Evolutionary conservation across 2,329 filamentous ascomycete genomes (phyloP).

Genomic region (Fusarium pseudograminearum): DNA sequence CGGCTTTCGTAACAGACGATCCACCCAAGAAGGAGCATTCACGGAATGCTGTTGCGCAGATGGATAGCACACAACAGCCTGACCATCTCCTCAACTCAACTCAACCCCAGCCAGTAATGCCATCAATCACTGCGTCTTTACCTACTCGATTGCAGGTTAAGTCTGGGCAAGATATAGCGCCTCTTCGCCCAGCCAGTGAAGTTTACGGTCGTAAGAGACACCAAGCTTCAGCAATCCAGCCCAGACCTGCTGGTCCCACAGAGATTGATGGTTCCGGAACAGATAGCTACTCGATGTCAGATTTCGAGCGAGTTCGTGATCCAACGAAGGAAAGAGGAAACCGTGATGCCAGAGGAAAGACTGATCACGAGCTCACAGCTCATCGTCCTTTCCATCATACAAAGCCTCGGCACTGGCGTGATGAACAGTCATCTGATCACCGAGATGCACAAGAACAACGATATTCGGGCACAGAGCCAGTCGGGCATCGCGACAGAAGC

Average conservation of each 20-base stretch:
- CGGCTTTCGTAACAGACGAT: neutral
- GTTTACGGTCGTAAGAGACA: slow-evolving; percentile 48
- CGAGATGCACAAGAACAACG: slow-evolving; percentile 34
- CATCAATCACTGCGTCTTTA: neutral
- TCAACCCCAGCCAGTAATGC: neutral
- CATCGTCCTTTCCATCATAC: neutral
- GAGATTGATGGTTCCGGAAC: neutral
- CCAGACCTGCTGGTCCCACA: neutral
- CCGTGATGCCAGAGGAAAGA: neutral
- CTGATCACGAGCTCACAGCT: neutral
- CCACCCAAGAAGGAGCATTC: neutral
- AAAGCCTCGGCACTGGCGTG: slow-evolving; percentile 16
- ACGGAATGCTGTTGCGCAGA: neutral
- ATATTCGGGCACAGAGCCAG: slow-evolving; percentile 14
- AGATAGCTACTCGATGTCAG: slow-evolving; percentile 7
- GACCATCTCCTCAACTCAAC: neutral
- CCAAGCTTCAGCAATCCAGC: neutral
- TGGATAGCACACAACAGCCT: slow-evolving; percentile 1
- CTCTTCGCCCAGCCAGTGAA: slow-evolving; percentile 46
- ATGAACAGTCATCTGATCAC: slow-evolving; percentile 24
- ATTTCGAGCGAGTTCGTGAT: neutral
- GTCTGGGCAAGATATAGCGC: slow-evolving; percentile 31
- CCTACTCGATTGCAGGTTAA: slow-evolving; percentile 1
- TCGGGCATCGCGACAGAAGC: slow-evolving; percentile 30
- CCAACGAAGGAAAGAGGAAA: neutral